Conservation (phyloP, 2,329 filamentous ascomycete species). For the Fusarium nygamai region DNA sequence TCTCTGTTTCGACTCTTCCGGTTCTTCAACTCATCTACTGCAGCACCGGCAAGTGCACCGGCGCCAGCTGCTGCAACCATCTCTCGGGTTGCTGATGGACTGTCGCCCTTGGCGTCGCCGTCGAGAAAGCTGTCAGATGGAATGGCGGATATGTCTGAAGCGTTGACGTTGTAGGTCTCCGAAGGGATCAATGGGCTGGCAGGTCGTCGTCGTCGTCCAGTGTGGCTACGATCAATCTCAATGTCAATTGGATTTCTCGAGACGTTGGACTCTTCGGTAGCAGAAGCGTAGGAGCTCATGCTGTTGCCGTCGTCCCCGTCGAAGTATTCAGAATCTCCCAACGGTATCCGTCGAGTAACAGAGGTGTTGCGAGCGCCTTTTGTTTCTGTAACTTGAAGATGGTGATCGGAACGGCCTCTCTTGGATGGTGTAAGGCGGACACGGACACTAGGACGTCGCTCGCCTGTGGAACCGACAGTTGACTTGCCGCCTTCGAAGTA, state of each 20-base stretch:
- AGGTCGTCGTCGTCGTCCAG: constrained; percentile 62
- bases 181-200: constrained; percentile 75
- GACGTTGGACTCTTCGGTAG: constrained; percentile 81
- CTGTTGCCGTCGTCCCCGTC: constrained; percentile 72
- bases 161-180: constrained; percentile 70
- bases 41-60: constrained; percentile 50
- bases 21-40: constrained; percentile 55
- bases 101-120: constrained; percentile 58
- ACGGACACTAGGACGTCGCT: constrained; percentile 83
- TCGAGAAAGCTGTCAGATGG: constrained; percentile 70
- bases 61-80: constrained; percentile 51
- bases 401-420: constrained; percentile 71
- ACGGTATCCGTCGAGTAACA: constrained; percentile 63
- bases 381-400: constrained; percentile 87
- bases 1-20: constrained; percentile 59
- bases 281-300: constrained; percentile 79
- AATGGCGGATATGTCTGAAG: constrained; percentile 88
- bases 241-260: constrained; percentile 85
- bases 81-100: constrained; percentile 50
- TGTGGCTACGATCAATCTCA: constrained; percentile 76
- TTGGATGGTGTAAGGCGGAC: constrained; percentile 83
- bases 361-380: constrained; percentile 77
- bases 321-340: constrained; percentile 53
- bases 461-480: constrained; percentile 62
- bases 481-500: constrained; percentile 86